Percentiles rank a stretch among this genome's conserved stretches.
phyloP scores from a whole-genome alignment of 345 rosid genomes.

The Citrus sp. region DNA sequence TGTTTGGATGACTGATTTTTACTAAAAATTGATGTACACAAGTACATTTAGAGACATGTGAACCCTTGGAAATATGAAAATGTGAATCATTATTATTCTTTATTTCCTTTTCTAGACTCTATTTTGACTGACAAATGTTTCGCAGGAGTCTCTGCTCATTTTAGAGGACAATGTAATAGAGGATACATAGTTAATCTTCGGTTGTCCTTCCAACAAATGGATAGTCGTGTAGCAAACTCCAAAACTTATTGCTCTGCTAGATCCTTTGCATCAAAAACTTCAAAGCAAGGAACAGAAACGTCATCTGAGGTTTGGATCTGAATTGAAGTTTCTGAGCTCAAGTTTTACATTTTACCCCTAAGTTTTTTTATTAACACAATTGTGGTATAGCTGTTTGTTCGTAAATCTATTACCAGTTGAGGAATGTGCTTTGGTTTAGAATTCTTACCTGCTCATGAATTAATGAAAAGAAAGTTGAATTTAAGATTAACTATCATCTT shows the following conservation, averaged over 20 bases:
- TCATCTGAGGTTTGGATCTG: slow-evolving; percentile 55
- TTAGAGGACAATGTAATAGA: slow-evolving; percentile 20
- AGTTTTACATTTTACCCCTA: not conserved
- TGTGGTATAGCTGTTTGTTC: not conserved
- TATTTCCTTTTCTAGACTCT: slow-evolving; percentile 12
- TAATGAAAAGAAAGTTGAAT: not conserved
- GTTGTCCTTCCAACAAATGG: slow-evolving; percentile 22
- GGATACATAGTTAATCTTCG: slow-evolving; percentile 19
- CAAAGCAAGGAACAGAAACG: slow-evolving; percentile 40
- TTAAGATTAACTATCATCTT: not conserved
- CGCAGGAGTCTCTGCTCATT: slow-evolving; percentile 39
- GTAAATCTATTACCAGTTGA: not conserved
- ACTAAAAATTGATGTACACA: not conserved
- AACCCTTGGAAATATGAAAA: not conserved
- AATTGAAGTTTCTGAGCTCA: not conserved
- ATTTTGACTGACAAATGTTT: slow-evolving; percentile 13
- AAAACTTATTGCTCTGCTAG: slow-evolving; percentile 37
- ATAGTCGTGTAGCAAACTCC: slow-evolving; percentile 19
- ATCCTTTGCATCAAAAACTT: slow-evolving; percentile 66
- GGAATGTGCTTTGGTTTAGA: not conserved
- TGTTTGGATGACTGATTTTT: not conserved
- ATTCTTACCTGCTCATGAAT: not conserved
- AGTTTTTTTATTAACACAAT: not conserved
- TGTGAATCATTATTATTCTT: not conserved
- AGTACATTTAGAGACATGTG: not conserved